Evolutionary conservation across 306 rosid genomes (phyloP).

Genomic region (Quercus berberidifolia): DNA sequence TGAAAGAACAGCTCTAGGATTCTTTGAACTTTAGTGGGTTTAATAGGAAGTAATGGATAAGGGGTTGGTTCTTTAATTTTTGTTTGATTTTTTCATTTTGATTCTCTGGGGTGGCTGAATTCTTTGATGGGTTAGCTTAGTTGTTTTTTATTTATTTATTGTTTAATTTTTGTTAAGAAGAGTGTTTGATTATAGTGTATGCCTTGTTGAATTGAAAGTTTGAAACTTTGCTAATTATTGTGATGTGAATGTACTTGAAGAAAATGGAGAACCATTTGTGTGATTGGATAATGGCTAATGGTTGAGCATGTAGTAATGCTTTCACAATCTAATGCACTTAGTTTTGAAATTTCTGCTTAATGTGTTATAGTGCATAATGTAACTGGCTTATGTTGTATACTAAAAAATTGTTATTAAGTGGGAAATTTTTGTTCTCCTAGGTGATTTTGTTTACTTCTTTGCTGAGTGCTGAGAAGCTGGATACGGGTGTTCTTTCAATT

Average conservation of each 20-base stretch:
- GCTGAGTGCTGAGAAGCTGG: conserved; percentile 33
- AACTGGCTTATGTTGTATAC: background rate
- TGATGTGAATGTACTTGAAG: background rate
- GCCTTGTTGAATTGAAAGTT: background rate
- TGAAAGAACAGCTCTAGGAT: background rate
- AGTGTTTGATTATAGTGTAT: background rate
- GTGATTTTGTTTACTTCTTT: conserved; percentile 43
- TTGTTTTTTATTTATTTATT: background rate
- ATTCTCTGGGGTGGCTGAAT: background rate
- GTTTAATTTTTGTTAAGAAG: background rate
- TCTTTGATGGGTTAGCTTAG: background rate
- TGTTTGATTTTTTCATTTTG: background rate
- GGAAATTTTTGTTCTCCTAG: conserved; percentile 29
- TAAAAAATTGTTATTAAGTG: background rate
- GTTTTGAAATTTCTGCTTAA: background rate
- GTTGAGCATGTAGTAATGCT: background rate
- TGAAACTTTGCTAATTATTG: background rate
- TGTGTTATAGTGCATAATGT: background rate
- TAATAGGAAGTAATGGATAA: background rate
- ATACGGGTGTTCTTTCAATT: conserved; percentile 9
- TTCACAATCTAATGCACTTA: background rate
- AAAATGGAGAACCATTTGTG: background rate
- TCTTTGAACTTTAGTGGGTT: background rate
- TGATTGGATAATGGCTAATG: background rate
- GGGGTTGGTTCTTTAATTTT: background rate